phyloP scores from a whole-genome alignment of 805 yeast species.

The Candida qinlingensis region DNA sequence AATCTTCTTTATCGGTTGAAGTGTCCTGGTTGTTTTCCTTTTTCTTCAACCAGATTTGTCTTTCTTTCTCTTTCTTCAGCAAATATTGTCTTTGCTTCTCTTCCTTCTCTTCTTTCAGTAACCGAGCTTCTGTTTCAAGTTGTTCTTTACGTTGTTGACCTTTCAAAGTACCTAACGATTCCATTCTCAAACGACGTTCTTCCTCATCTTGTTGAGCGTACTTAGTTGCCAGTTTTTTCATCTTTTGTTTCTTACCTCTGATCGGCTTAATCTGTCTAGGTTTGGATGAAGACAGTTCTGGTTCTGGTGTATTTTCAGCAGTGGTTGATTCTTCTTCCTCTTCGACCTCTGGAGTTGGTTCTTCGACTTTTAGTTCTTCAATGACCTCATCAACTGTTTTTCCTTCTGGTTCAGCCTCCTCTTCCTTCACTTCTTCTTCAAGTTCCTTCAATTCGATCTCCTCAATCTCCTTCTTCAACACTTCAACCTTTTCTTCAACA shows the following conservation, averaged over 20 bases:
- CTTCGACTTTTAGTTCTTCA: not conserved
- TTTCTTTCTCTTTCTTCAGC: constrained; percentile 22
- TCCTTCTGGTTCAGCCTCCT: constrained; percentile 7
- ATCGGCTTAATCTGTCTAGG: constrained; percentile 34
- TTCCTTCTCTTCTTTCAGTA: constrained; percentile 31
- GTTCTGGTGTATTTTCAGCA: constrained; percentile 4
- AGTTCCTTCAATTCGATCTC: constrained; percentile 9
- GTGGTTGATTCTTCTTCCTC: not conserved
- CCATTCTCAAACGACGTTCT: constrained; percentile 69
- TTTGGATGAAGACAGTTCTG: not conserved
- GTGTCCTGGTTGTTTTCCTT: constrained; percentile 1
- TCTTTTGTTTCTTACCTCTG: constrained; percentile 81
- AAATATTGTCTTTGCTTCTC: constrained; percentile 35
- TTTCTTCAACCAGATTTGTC: not conserved
- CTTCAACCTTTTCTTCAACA: constrained; percentile 3
- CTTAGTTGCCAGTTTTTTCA: constrained; percentile 76
- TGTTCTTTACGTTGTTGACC: constrained; percentile 23
- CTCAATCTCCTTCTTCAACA: not conserved
- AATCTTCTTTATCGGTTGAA: not conserved
- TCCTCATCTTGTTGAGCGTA: constrained; percentile 92
- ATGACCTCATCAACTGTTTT: constrained; percentile 6
- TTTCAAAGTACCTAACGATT: constrained; percentile 79
- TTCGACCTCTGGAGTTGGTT: constrained; percentile 11
- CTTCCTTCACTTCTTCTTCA: constrained; percentile 13
- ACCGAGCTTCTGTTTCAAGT: constrained; percentile 27